Conservation (phyloP, 306 rosid species). For the Rosa chinensis region DNA sequence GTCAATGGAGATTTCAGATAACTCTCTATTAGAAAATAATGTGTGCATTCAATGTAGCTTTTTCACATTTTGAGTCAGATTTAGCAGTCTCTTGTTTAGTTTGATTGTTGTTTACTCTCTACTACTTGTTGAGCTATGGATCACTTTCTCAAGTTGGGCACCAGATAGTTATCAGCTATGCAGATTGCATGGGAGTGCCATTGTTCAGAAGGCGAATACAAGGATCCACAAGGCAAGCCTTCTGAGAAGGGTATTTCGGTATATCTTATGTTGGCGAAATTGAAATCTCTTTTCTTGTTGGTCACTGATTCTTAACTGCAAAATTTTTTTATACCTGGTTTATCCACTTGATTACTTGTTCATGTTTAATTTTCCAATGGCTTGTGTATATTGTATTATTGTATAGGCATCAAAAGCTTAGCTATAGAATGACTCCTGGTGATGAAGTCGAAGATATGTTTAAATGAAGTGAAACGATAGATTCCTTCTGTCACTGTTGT, state of each 20-base stretch:
- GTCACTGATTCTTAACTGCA: background rate
- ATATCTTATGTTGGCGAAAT: slow-evolving; percentile 29
- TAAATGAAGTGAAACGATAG: slow-evolving; percentile 83
- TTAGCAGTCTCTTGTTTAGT: background rate
- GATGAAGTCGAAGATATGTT: slow-evolving; percentile 98
- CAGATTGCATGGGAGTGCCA: slow-evolving; percentile 97
- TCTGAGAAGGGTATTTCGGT: slow-evolving; percentile 38
- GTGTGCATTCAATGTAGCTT: background rate
- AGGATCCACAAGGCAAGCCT: slow-evolving; percentile 94
- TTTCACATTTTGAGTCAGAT: background rate
- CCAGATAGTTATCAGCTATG: slow-evolving; percentile 78
- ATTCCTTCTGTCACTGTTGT: slow-evolving; percentile 80
- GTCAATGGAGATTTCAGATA: background rate
- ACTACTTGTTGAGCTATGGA: slow-evolving; percentile 14
- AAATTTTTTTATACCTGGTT: background rate
- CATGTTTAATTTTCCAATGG: slow-evolving; percentile 19
- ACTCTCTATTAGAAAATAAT: background rate
- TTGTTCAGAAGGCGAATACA: slow-evolving; percentile 86
- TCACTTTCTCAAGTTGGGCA: slow-evolving; percentile 81
- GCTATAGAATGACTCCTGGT: slow-evolving; percentile 75
- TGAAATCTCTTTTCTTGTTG: slow-evolving; percentile 13
- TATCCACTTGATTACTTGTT: slow-evolving; percentile 9
- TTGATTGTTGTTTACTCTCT: background rate
- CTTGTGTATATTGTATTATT: slow-evolving; percentile 14
- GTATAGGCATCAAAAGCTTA: slow-evolving; percentile 80